These are phyloP conservation scores for Nothophoma quercina DNA, from an alignment of 2,329 filamentous ascomycete genomes.

Conservation along the genomic window DNA sequence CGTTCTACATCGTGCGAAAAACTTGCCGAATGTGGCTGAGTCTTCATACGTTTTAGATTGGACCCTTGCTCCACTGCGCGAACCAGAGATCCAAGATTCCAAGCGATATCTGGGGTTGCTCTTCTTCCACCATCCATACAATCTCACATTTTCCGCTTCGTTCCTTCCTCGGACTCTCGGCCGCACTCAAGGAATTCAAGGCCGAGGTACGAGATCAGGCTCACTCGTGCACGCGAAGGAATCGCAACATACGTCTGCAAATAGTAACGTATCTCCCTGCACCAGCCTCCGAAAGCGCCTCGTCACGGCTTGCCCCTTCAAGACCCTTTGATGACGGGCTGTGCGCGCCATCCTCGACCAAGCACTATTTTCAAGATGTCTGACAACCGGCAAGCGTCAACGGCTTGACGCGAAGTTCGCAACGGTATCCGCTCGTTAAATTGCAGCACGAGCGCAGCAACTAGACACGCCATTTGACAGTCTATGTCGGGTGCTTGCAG, in stretches of 20 bases:
- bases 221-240: not conserved
- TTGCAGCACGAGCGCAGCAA: not conserved
- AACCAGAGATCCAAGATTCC: not conserved
- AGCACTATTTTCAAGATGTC: conserved; percentile 13
- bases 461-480: not conserved
- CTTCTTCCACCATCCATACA: not conserved
- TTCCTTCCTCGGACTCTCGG: not conserved
- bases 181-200: not conserved
- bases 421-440: not conserved
- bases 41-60: not conserved
- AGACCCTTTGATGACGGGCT: conserved; percentile 4
- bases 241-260: conserved; percentile 1
- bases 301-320: not conserved
- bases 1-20: not conserved
- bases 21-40: not conserved
- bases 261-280: conserved; percentile 12
- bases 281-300: conserved; percentile 4
- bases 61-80: not conserved
- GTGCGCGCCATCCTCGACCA: conserved; percentile 7
- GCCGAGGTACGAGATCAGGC: not conserved
- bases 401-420: not conserved
- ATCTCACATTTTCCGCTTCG: not conserved
- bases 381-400: conserved; percentile 7
- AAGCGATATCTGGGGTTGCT: not conserved
- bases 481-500: not conserved